Conservation (phyloP, 371 early-diverging fungal species). For the Zychaea mexicana region DNA sequence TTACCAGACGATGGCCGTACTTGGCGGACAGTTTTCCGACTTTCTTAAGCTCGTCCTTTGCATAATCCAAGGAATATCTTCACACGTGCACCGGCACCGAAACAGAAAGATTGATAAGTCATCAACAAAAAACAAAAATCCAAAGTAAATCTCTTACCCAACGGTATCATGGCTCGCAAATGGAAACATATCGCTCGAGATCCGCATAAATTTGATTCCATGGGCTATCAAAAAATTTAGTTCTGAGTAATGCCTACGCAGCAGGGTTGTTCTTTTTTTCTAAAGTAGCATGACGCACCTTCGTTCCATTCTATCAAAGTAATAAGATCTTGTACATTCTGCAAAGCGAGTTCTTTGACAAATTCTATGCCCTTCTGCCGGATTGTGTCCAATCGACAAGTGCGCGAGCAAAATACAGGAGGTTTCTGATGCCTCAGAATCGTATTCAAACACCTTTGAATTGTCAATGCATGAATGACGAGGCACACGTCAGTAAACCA, state of each 20-base stretch:
- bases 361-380: slow-evolving; percentile 42
- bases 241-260: no score
- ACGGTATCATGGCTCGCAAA: slow-evolving; percentile 44
- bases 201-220: slow-evolving; percentile 48
- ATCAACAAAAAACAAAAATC: neutral
- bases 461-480: neutral
- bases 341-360: slow-evolving; percentile 38
- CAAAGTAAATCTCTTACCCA: slow-evolving; percentile 26
- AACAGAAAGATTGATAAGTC: neutral
- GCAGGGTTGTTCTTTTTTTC: no score
- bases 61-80: slow-evolving; percentile 44
- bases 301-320: slow-evolving; percentile 54
- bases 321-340: slow-evolving; percentile 44
- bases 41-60: slow-evolving; percentile 28
- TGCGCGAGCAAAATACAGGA: slow-evolving; percentile 37
- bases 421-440: slow-evolving; percentile 29
- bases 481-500: no score
- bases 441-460: slow-evolving; percentile 34
- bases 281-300: no score
- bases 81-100: no score
- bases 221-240: no score
- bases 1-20: slow-evolving; percentile 46
- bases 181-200: slow-evolving; percentile 52
- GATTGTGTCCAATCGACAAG: slow-evolving; percentile 39
- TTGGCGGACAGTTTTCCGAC: slow-evolving; percentile 39